Base-by-base conservation (phyloP, 441 rosid genomes). In the Pelargonium fulgidum region DNA sequence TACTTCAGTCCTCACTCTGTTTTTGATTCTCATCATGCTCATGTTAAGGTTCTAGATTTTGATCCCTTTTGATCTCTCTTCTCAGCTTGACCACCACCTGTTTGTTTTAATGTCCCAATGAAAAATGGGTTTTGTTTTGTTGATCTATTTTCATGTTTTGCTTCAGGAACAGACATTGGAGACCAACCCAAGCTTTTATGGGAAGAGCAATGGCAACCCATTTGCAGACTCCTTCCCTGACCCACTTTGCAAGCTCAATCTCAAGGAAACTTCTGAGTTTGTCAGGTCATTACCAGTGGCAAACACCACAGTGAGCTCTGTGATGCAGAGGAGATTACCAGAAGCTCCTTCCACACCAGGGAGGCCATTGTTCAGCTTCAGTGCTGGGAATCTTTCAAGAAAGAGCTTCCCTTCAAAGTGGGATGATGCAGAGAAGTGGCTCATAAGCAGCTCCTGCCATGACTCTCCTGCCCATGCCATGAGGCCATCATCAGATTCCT, bases 371-470 rank as follows among this genome's bases (percentile, higher is more conserved):
- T 89, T 91, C 75, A 78, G 91, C 73, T 91, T 89, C 83, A 86
- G 85, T 41, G 76, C 68, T 64, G 33, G 33, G 33, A 26, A 26
- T 26, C 33, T 26, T 26, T 26, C 33, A 26, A 26, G 33, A 26
- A 26, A 26, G 33, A 22, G 24, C 24, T 84, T 93, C 33, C 98
- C 97, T 78, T 93, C 98, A 16, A 93, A 93, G 75, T 93, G 98
- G 98, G 89, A 83, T 52, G 89, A 93, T 77, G 97, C 97, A 4
- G 93, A 91, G 81, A 93, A 93, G 77, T 93, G 98, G 98, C 77
- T 91, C 47, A 83, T 77, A 6, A 77, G 78, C 73, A 82, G 36
- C 33, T 26, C 33, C 33, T 26, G 33, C 33, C 33, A 77, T 66
- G 83, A 76, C 12, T 90, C 94, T 69, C 91, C 91, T 8, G 90